Conservation (phyloP, 2,329 filamentous ascomycete genomes). For the Zymoseptoria ardabiliae region DNA sequence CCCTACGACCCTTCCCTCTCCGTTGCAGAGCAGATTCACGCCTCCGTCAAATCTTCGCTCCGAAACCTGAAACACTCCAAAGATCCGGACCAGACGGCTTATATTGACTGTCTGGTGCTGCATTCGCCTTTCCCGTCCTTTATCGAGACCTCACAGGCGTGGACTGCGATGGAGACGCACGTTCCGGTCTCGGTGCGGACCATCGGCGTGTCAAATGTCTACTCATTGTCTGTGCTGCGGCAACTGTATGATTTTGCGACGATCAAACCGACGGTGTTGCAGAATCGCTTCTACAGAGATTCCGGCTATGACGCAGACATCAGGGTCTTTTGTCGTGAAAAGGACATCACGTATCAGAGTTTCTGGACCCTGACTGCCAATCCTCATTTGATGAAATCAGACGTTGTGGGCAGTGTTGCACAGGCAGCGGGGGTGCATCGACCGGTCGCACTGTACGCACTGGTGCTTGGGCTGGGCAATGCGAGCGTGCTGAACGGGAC, state of each 20-base stretch:
- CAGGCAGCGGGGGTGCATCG: constrained; percentile 34
- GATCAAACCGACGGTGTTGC: constrained; percentile 57
- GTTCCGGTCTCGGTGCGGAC: constrained; percentile 57
- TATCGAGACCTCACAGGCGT: constrained; percentile 54
- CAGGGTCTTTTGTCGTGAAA: constrained; percentile 48
- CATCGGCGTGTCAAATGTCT: constrained; percentile 70
- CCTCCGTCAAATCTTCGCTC: constrained; percentile 62
- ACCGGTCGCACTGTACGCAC: constrained; percentile 47
- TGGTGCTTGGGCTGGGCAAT: constrained; percentile 48
- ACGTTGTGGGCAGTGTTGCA: constrained; percentile 46
- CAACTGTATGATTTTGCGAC: constrained; percentile 42
- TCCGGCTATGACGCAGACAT: constrained; percentile 55
- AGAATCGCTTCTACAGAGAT: constrained; percentile 63
- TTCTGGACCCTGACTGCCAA: constrained; percentile 59
- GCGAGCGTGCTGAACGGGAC: constrained; percentile 51
- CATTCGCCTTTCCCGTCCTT: constrained; percentile 49
- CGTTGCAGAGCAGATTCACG: constrained; percentile 57
- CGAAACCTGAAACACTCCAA: constrained; percentile 45
- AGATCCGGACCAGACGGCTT: constrained; percentile 38
- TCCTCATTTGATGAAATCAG: constrained; percentile 41
- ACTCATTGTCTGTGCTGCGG: constrained; percentile 47
- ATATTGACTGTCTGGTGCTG: constrained; percentile 53
- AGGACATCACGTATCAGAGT: constrained; percentile 49
- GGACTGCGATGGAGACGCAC: constrained; percentile 58
- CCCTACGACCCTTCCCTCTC: constrained; percentile 56